A percentile compares a stretch with the other conserved stretches of the same genome.
Evolutionary conservation across 192 early-diverging fungal species (phyloP).

Genomic region (Irineochytrium annulatum): DNA sequence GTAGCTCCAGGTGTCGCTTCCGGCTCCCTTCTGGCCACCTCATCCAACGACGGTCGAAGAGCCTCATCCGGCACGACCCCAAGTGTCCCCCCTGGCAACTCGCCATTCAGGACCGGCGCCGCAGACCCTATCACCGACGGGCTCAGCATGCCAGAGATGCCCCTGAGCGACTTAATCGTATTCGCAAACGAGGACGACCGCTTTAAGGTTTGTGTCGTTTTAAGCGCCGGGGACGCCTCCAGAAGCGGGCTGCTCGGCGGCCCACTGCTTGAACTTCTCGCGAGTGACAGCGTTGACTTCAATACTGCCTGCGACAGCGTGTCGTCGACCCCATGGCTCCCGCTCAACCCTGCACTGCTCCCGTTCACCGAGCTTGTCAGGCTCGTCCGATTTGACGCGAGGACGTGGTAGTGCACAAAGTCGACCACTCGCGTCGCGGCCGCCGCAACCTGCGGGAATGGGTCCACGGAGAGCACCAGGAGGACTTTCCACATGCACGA

Average conservation of each 20-base stretch:
- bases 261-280: too few species aligned
- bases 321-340: not conserved
- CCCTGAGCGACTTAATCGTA: slow-evolving; percentile 10
- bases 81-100: not conserved
- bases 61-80: not conserved
- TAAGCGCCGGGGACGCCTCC: too few species aligned
- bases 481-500: too few species aligned
- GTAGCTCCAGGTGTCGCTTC: not conserved
- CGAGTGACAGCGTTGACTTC: too few species aligned
- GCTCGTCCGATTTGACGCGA: not conserved
- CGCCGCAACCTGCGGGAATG: slow-evolving; percentile 70
- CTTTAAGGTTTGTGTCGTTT: slow-evolving; percentile 11
- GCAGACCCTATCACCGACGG: not conserved
- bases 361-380: not conserved
- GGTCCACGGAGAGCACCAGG: slow-evolving; percentile 75
- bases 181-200: slow-evolving; percentile 28
- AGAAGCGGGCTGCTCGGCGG: too few species aligned
- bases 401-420: slow-evolving; percentile 23
- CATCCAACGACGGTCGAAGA: not conserved
- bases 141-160: not conserved
- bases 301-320: too few species aligned
- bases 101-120: too few species aligned
- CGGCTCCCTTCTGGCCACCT: not conserved
- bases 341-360: not conserved
- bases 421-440: slow-evolving; percentile 74